Evolutionary conservation across 257 asterid genomes (phyloP).

Genomic region (Solanum lignicaule): DNA sequence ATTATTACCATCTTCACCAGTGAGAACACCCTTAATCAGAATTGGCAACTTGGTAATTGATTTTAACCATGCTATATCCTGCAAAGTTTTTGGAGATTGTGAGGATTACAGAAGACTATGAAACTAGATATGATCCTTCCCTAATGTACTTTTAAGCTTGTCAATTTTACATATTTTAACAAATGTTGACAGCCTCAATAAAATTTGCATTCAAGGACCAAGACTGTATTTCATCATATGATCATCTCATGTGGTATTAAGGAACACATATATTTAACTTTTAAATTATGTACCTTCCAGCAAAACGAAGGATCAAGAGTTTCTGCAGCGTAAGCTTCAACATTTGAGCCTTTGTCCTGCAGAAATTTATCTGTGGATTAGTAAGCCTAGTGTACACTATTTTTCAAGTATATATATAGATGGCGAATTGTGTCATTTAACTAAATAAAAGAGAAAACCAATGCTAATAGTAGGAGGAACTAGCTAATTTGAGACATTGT

Average conservation of each 20-base stretch:
- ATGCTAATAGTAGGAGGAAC: background rate
- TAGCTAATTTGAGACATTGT: background rate
- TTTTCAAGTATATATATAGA: background rate
- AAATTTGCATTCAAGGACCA: background rate
- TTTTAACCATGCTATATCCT: conserved; percentile 64
- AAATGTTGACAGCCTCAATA: background rate
- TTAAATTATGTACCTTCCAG: conserved; percentile 40
- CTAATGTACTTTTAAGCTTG: background rate
- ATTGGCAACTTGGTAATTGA: conserved; percentile 54
- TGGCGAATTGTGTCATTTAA: background rate
- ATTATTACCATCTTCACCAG: conserved; percentile 8
- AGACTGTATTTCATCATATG: background rate
- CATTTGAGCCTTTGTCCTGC: conserved; percentile 46
- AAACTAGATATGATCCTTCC: background rate
- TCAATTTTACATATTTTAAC: background rate
- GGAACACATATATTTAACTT: background rate
- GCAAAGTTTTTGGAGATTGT: background rate
- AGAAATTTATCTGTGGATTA: background rate
- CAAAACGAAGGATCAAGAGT: conserved; percentile 32
- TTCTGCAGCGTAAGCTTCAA: conserved; percentile 39
- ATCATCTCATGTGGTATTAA: background rate
- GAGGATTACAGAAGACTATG: background rate
- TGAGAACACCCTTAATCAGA: conserved; percentile 50
- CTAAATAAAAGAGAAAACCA: background rate
- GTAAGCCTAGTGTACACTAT: background rate